phyloP scores from a whole-genome alignment of 2,329 filamentous ascomycete species.

The Xylaria sp. region DNA sequence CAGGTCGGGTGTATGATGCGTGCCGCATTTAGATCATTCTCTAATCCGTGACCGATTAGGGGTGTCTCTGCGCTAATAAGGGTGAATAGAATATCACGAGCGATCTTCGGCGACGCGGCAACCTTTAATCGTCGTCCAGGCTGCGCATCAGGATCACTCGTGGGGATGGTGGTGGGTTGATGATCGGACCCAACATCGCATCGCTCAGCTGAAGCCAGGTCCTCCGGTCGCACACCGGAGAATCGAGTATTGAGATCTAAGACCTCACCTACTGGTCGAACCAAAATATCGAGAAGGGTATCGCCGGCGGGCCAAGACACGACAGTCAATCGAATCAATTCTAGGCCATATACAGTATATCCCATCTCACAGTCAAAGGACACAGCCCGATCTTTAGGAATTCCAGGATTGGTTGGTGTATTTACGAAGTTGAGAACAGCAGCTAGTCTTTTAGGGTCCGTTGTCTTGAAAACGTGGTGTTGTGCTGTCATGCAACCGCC shows the following conservation, averaged over 20 bases:
- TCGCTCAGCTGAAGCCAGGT: constrained; percentile 74
- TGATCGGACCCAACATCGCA: constrained; percentile 55
- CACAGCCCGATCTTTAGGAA: constrained; percentile 69
- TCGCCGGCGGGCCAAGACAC: constrained; percentile 85
- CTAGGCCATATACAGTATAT: constrained; percentile 87
- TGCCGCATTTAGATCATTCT: constrained; percentile 91
- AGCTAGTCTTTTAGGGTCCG: constrained; percentile 79
- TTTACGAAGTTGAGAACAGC: constrained; percentile 80
- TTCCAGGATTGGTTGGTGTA: constrained; percentile 74
- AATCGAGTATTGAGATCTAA: constrained; percentile 92
- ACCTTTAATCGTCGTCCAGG: constrained; percentile 68
- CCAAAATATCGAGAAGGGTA: constrained; percentile 82
- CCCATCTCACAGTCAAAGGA: constrained; percentile 98
- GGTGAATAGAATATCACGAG: constrained; percentile 80
- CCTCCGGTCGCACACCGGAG: constrained; percentile 84
- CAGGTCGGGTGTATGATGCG: constrained; percentile 86
- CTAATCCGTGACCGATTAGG: constrained; percentile 90
- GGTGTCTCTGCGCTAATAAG: constrained; percentile 81
- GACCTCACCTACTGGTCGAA: constrained; percentile 83
- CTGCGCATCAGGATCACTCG: constrained; percentile 42
- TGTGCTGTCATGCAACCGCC: constrained; percentile 76
- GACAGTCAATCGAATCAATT: constrained; percentile 89
- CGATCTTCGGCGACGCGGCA: constrained; percentile 77
- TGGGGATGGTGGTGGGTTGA: constrained; percentile 43
- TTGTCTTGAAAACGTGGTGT: constrained; percentile 89